Percentiles rank a stretch among this genome's conserved stretches.
Evolutionary conservation across 208 protist species (phyloP).

Genomic region (Blechomonas ayalai): DNA sequence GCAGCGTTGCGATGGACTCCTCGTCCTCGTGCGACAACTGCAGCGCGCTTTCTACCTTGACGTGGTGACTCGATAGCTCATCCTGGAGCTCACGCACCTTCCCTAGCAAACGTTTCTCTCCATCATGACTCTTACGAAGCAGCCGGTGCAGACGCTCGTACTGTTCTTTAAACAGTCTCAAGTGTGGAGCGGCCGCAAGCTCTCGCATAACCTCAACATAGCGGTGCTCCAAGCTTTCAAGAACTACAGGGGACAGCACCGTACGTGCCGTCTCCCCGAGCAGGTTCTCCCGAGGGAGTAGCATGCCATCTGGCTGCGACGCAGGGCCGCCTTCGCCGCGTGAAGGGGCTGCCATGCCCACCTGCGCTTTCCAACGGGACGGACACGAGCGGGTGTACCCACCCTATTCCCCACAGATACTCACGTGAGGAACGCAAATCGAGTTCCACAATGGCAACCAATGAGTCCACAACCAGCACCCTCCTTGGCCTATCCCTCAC

Average conservation of each 20-base stretch:
- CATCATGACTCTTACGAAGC: constrained; percentile 95
- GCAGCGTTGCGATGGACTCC: constrained; percentile 89
- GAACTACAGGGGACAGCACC: constrained; percentile 38
- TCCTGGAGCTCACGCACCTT: constrained; percentile 92
- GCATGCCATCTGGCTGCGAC: background rate
- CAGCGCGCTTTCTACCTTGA: constrained; percentile 95
- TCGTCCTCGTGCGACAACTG: constrained; percentile 95
- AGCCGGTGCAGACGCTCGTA: constrained; percentile 97
- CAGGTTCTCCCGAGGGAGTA: background rate
- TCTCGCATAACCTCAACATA: constrained; percentile 92
- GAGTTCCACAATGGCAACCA: no score
- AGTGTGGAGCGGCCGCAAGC: constrained; percentile 90
- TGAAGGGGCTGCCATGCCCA: no score
- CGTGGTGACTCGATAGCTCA: constrained; percentile 93
- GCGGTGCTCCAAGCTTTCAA: constrained; percentile 92
- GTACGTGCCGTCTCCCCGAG: background rate
- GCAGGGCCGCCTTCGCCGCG: no score
- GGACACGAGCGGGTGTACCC: no score
- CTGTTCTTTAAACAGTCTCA: constrained; percentile 94
- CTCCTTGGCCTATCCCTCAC: no score
- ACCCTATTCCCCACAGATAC: no score
- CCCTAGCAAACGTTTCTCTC: constrained; percentile 94
- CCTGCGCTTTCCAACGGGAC: no score
- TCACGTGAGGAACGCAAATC: no score
- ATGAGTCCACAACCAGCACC: no score